Base-by-base conservation (phyloP, 2,329 filamentous ascomycete species). In the Colletotrichum sp. region DNA sequence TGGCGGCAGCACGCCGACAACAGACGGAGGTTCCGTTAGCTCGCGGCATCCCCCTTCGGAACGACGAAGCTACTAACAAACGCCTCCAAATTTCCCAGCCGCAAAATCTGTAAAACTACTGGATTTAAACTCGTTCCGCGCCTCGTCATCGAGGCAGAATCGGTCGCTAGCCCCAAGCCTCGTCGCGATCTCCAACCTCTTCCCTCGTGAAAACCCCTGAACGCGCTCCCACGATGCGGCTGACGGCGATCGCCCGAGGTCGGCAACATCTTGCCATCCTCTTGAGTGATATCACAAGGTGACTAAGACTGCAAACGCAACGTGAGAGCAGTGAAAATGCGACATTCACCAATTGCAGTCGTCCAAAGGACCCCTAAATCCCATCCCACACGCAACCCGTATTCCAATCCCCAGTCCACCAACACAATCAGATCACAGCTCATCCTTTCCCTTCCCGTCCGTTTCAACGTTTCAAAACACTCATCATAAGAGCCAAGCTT, bases 161-260 rank as follows among this genome's bases (percentile, higher is more conserved):
- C 43, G 43, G 43, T 25, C 12, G n/a, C 22, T 13, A 52, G 43
- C 43, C 2, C 3, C n/a, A 52, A 52, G n/a, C 43, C 43, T 52
- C 10, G 43, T 52, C 43, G 43, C 43, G 43, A 25, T 22, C 43
- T 52, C 43, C 43, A 52, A 52, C 43, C 43, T 52, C 43, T 25
- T 22, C 2, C 39, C 39, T n/a, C 39, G 39, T 48, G 18, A 48
- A 43, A 48, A 12, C 39, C 39, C 43, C n/a, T 52, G 43, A 52
- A 52, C 10, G n/a, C n/a, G 6, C 43, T 13, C 5, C 43, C n/a
- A 52, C 43, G 43, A 52, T 52, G 43, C 12, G 43, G 43, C 43
- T 52, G 43, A 52, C n/a, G 8, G 0, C 0, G 12, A 52, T 52
- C 43, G 12, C n/a, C 10, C 43, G 0, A 22, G 9, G 5, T 0